Base-by-base conservation (phyloP, 75 land plant genomes). In the Isoetes taiwanensis region DNA sequence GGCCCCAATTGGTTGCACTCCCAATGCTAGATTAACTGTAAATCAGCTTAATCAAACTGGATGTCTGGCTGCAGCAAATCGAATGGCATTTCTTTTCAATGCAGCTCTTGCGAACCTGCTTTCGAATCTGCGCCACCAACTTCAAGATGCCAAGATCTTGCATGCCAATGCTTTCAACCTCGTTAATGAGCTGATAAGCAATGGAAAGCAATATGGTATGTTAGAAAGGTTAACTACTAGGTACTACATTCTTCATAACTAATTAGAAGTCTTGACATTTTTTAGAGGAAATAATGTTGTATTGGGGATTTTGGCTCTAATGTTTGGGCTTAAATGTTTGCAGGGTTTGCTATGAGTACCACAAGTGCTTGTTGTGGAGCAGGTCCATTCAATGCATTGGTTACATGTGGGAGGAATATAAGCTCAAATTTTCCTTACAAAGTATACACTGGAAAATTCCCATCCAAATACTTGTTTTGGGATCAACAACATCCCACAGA, bases 341-440 rank as follows among this genome's bases (percentile, higher is more conserved):
- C n/a, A 4, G 50, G 21, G 25, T 16, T 16, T 46, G 16, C 4
- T 46, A 23, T n/a, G 50, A 46, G 50, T 23, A 46, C 50, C 8
- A 46, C 50, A 19, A 19, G 21, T 8, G 50, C 50, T 8, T 46
- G 50, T n/a, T 46, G 50, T 46, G 50, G 50, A 46, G 50, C 50
- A n/a, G 50, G 50, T 16, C 50, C 50, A 3, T 46, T 46, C 23
- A 46, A 46, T 46, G 50, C 50, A 46, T 16, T 6, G 4, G 50
- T 16, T n/a, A 8, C 12, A 5, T 46, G 50, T 46, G 50, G 50
- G 19, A 6, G 19, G 25, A 6, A 46, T 6, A 23, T n/a, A 6
- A 19, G 21, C 16, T 8, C 50, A 19, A 46, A 46, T 23, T 46
- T 19, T 46, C 50, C 50, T 6, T 46, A 46, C 50, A 46, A 46